Conservation (phyloP, 306 rosid genomes). For the Sphenostylis stenocarpa region DNA sequence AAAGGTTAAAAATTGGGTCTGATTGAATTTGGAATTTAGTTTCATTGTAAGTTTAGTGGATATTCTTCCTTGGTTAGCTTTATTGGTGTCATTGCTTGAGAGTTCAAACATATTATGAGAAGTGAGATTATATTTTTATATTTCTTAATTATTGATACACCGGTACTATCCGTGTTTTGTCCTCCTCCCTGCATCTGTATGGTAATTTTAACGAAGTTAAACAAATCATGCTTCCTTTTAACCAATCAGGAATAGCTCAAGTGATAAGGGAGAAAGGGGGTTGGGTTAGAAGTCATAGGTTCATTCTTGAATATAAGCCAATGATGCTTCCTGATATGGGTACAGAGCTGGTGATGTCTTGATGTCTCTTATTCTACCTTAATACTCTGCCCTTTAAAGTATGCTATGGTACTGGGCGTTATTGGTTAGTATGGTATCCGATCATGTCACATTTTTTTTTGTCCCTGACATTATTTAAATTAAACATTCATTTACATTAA, state of each 20-base stretch:
- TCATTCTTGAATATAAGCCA: background rate
- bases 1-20: background rate
- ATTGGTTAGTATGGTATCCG: too few relatives aligned
- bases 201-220: conserved; percentile 17
- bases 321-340: background rate
- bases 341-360: background rate
- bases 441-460: too few relatives aligned
- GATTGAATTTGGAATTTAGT: conserved; percentile 15
- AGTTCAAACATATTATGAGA: background rate
- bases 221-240: conserved; percentile 6
- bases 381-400: too few relatives aligned
- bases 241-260: conserved; percentile 5
- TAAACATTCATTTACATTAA: too few relatives aligned
- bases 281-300: conserved; percentile 13
- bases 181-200: background rate
- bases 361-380: too few relatives aligned
- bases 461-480: too few relatives aligned
- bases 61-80: background rate
- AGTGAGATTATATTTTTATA: background rate
- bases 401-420: too few relatives aligned
- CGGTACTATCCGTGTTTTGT: background rate
- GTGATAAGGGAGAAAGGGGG: background rate
- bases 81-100: background rate
- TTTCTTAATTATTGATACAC: background rate
- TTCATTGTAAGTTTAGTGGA: background rate